Evolutionary conservation across 106 monocot species (phyloP), one percentile per base, ranked within the genome.

Genomic region (Phalaenopsis equestris): DNA sequence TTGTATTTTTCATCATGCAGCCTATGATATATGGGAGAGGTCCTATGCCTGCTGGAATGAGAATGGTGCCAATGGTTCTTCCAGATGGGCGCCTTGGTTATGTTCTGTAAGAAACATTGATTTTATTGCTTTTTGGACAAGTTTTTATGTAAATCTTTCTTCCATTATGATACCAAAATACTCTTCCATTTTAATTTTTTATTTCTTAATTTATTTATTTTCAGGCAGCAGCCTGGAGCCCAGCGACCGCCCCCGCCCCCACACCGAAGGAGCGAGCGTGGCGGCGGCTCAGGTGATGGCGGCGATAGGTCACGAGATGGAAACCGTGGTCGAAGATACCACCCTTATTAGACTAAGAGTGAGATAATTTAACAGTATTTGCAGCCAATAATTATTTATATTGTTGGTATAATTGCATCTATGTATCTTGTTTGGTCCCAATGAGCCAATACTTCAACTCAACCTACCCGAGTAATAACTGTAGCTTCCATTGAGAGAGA

Each of bases 61-160:
- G 91, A 82, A 94, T 99, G 98, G 94, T 99, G 36, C 98, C 98
- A 0, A 99, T 99, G 98, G 88, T 94, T 81, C 87, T 99, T 8
- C 94, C 98, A 73, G 98, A 95, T 81, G 94, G 98, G 49, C 94
- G 98, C 23, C 87, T 99, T 80, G 98, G 98, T 55, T 99, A 93
- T 79, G 94, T 95, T 75, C 80, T 99, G 98, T 99, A 87, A 94
- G 98, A 49, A 30, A 30, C 4, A 15, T 12, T 75, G 55, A 39
- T 41, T 72, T 76, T 72, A 11, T 57, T 43, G 39, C 11, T 72
- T 23, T 67, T 45, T 43, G 30, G 3, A 74, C 19, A 18, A 18
- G 14, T 2, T 43, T 43, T 74, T 30, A 43, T 6, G 10, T 42
- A 18, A 41, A 43, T 41, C 37, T 74, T 30, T 39, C 37, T 16